phyloP scores from a whole-genome alignment of 2,329 filamentous ascomycete species.

The Neofusicoccum umdonicola region DNA sequence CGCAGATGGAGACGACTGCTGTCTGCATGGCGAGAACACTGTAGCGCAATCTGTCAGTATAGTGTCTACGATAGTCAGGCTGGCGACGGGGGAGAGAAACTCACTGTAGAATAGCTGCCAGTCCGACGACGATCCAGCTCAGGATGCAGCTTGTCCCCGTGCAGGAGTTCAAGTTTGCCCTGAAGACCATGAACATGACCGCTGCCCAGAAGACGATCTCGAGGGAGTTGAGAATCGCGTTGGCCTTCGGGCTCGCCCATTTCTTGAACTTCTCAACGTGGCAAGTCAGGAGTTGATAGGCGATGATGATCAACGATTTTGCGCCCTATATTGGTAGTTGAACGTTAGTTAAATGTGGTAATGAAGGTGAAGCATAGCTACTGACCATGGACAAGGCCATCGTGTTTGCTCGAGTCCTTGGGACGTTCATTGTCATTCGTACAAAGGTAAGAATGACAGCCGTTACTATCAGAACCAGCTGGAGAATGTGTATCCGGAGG shows the following conservation, averaged over 20 bases:
- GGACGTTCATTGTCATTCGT: conserved; percentile 25
- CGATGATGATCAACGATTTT: conserved; percentile 43
- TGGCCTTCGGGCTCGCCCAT: conserved; percentile 43
- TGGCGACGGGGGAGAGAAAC: background rate
- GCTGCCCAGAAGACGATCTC: conserved; percentile 46
- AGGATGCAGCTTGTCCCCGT: conserved; percentile 22
- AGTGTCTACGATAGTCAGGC: background rate
- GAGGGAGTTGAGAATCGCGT: conserved; percentile 41
- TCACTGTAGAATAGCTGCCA: conserved; percentile 19
- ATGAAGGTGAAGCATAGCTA: background rate
- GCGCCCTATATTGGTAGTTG: conserved; percentile 25
- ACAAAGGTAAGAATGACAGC: background rate
- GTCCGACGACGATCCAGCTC: conserved; percentile 23
- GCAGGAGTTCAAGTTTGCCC: conserved; percentile 23
- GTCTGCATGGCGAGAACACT: background rate
- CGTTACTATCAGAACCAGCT: conserved; percentile 1
- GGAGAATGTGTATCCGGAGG: background rate
- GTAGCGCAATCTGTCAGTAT: background rate
- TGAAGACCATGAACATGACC: conserved; percentile 31
- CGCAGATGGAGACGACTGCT: background rate
- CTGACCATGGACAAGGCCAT: conserved; percentile 27
- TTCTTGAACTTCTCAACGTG: conserved; percentile 32
- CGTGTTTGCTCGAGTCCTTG: conserved; percentile 23
- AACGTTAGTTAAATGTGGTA: background rate
- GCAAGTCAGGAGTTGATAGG: conserved; percentile 42